Evolutionary conservation across 208 protist species (phyloP).

Genomic region (Borovskyia barvae): DNA sequence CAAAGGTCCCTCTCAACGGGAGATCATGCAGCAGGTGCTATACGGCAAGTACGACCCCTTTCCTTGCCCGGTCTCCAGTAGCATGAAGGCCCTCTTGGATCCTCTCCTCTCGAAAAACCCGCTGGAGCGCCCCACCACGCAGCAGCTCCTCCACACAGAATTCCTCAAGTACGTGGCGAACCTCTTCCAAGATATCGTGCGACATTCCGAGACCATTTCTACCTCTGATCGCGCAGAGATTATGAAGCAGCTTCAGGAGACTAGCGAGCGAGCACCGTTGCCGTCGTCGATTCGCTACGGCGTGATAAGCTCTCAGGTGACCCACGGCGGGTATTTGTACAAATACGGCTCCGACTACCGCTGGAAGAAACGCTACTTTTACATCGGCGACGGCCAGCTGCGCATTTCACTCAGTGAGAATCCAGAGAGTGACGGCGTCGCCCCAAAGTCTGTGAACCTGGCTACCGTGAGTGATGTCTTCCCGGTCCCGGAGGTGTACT

Average conservation of each 20-base stretch:
- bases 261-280: conserved; percentile 36
- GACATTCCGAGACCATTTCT: conserved; percentile 71
- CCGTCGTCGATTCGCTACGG: conserved; percentile 57
- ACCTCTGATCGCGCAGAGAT: conserved; percentile 65
- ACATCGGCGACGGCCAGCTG: conserved; percentile 62
- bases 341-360: conserved; percentile 86
- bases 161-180: conserved; percentile 91
- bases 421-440: conserved; percentile 67
- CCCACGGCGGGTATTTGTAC: conserved; percentile 71
- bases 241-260: conserved; percentile 59
- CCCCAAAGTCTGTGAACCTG: conserved; percentile 70
- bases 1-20: conserved; percentile 72
- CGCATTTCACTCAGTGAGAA: conserved; percentile 79
- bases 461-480: conserved; percentile 82
- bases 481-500: conserved; percentile 83
- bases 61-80: conserved; percentile 57
- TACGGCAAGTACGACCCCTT: conserved; percentile 79
- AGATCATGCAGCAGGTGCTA: conserved; percentile 86
- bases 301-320: conserved; percentile 51
- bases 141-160: conserved; percentile 75
- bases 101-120: conserved; percentile 72
- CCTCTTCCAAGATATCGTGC: conserved; percentile 86
- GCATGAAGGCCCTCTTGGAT: conserved; percentile 71
- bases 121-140: conserved; percentile 56
- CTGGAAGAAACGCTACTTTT: conserved; percentile 88